Percentiles rank a stretch among this genome's conserved stretches.
These are phyloP conservation scores for Penicillium herquei DNA, from an alignment of 495 filamentous ascomycete species.

Conservation along the genomic window DNA sequence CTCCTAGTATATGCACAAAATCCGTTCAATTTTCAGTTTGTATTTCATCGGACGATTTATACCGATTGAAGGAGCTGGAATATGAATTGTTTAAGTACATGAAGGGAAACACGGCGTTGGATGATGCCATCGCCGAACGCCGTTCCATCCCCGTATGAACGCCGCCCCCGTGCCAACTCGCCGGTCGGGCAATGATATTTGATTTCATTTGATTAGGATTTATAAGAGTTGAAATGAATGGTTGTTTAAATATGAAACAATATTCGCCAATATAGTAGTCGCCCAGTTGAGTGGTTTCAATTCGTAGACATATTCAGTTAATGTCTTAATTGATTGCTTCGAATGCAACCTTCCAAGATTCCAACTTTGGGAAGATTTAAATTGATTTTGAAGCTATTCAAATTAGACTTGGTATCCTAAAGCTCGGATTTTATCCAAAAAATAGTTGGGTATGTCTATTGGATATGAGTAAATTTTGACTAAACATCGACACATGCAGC, in stretches of 20 bases:
- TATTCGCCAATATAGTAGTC: not conserved
- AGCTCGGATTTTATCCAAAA: no score
- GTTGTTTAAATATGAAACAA: not conserved
- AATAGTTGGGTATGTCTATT: no score
- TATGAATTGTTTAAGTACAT: not conserved
- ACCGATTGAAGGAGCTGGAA: not conserved
- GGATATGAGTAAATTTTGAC: not conserved
- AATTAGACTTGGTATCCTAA: no score
- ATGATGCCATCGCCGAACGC: not conserved
- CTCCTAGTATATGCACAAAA: not conserved
- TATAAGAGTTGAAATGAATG: no score
- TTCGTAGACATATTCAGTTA: not conserved
- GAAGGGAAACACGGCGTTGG: not conserved
- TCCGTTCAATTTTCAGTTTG: not conserved
- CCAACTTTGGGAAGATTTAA: not conserved
- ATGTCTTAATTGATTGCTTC: not conserved
- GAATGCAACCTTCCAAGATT: not conserved
- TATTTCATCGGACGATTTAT: not conserved
- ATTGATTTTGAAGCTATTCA: not conserved
- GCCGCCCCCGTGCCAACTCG: not conserved
- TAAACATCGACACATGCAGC: not conserved
- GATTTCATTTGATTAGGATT: not conserved
- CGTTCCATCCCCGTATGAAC: not conserved
- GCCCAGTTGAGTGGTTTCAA: not conserved
- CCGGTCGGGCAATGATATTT: not conserved